Evolutionary conservation across 768 basidiomycete species (phyloP), one percentile per base, ranked within the genome.

Genomic region (Pleurotus citrinopileatus): DNA sequence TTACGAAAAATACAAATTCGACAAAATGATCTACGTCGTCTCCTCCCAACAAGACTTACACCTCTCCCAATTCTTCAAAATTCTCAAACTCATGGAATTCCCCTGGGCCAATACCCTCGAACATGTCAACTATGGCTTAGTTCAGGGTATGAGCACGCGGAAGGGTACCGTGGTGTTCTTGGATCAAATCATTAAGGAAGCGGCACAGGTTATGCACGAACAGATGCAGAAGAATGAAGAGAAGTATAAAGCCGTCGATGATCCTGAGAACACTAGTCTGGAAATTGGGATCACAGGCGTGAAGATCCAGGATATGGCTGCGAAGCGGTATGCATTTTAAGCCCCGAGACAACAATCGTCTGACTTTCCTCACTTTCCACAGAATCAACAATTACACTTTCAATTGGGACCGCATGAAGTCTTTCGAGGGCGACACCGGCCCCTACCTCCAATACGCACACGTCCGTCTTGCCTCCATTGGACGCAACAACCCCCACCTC

Each of bases 381-480:
- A 96, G 94, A 57, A 89, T 97, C 66, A 95, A 94, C 72, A 94
- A 97, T 73, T 98, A 98, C 73, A 87, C 81, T 1, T 99, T 97
- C 73, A 90, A 94, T 70, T 91, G 91, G 87, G 84, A 90, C 57
- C 84, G 94, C 37, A 95, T 97, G 91, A 81, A 87, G 46, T 93
- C 92, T 28, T 97, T 96, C 68, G 93, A 97, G 68, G 95, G 95
- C n/a, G n/a, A n/a, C n/a, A 95, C 93, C 0, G 93, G 92, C 1
- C 92, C 94, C 0, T 98, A 97, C 74, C 83, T 98, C 23, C 95
- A 98, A 75, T 98, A 98, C 68, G 92, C 94, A 0, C 95, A 97
- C 72, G 94, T 94, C 61, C 91, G 95, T 17, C 77, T 98, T 26
- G 81, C 88, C 5, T 97, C 94, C 1, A 87, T 98, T 65, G 84